These are phyloP conservation scores for Pichia sp. DNA, from an alignment of 1,139 yeast species.

Conservation along the genomic window DNA sequence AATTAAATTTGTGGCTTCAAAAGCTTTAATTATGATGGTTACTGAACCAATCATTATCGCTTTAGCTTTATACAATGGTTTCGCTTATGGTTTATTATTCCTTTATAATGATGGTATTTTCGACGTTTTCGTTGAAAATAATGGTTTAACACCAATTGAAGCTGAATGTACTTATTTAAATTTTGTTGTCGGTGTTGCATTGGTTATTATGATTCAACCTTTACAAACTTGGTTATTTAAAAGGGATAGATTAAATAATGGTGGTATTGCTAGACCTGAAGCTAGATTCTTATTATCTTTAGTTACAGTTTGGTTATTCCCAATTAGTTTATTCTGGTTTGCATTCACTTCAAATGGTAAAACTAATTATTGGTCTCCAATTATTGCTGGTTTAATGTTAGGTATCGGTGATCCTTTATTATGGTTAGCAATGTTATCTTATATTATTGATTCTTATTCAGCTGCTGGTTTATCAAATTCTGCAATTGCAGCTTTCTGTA, in stretches of 20 bases:
- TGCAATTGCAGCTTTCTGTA: constrained; percentile 47
- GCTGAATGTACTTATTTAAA: constrained; percentile 29
- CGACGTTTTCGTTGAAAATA: constrained; percentile 28
- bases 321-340: constrained; percentile 29
- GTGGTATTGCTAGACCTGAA: constrained; percentile 42
- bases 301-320: constrained; percentile 30
- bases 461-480: constrained; percentile 38
- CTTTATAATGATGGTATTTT: constrained; percentile 30
- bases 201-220: constrained; percentile 25
- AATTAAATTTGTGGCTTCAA: constrained; percentile 23
- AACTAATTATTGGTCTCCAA: constrained; percentile 29
- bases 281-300: constrained; percentile 27
- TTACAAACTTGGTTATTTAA: constrained; percentile 29
- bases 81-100: constrained; percentile 31
- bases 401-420: constrained; percentile 42
- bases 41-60: constrained; percentile 30
- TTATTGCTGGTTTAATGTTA: constrained; percentile 30
- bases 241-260: constrained; percentile 31
- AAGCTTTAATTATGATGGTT: constrained; percentile 28
- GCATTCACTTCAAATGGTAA: constrained; percentile 28
- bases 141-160: constrained; percentile 25
- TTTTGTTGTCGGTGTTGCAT: constrained; percentile 28
- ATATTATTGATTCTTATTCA: constrained; percentile 43
- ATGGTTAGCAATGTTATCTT: constrained; percentile 44
- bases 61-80: constrained; percentile 29